Evolutionary conservation across 768 basidiomycete species (phyloP).

Genomic region (Boletus speciosus): DNA sequence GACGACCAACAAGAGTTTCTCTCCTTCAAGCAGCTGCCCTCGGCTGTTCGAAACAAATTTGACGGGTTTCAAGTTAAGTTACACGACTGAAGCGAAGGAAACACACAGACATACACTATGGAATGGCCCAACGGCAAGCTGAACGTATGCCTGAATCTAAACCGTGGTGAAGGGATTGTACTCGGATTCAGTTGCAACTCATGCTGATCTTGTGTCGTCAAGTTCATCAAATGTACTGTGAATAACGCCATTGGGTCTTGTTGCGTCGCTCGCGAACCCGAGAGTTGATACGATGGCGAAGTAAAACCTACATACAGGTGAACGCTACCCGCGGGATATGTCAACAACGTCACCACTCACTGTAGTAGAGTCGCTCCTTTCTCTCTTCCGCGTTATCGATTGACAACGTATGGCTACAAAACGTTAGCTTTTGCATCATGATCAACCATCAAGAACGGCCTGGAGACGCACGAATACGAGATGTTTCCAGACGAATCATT

Average conservation of each 20-base stretch:
- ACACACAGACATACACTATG: constrained; percentile 10
- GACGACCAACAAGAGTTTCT: constrained; percentile 42
- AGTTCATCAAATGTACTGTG: constrained; percentile 26
- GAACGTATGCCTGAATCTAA: constrained; percentile 15
- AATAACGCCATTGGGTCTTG: constrained; percentile 16
- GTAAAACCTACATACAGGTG: not conserved
- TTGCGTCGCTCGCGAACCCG: constrained; percentile 4
- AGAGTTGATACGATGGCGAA: not conserved
- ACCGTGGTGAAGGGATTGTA: constrained; percentile 22
- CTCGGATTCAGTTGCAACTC: constrained; percentile 23
- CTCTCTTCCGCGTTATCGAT: constrained; percentile 1
- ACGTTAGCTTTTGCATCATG: not conserved
- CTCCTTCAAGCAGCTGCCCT: constrained; percentile 40
- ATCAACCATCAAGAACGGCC: not conserved
- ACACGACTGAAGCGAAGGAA: not conserved
- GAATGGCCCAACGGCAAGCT: constrained; percentile 18
- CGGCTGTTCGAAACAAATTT: constrained; percentile 20
- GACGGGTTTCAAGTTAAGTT: not conserved
- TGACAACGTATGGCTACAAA: constrained; percentile 10
- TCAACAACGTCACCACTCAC: not conserved
- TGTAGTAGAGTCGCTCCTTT: not conserved
- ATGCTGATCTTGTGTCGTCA: constrained; percentile 29
- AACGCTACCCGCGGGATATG: too few species aligned
- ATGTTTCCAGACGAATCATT: constrained; percentile 11
- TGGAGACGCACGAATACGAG: constrained; percentile 6